Base-by-base conservation (phyloP, 1,139 yeast genomes). In the Hyphopichia wangnamkhiaoensis region DNA sequence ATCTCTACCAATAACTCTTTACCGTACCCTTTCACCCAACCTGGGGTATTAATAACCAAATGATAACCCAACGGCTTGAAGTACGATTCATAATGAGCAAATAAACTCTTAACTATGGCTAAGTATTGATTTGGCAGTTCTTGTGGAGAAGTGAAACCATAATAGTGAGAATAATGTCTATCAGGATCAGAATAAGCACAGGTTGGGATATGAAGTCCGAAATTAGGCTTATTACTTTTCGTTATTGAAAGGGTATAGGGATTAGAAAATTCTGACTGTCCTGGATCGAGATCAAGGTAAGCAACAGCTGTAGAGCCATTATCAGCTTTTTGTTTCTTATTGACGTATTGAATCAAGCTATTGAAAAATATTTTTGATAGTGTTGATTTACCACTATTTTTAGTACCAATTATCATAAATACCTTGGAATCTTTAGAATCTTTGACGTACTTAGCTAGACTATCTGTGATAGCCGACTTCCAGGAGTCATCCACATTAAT, bases 1-100 rank as follows among this genome's bases (percentile, higher is more conserved):
- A 89, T 63, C 13, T 73, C 65, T 13, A 63, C 64, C 16, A 88
- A 65, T 8, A 91, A 61, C 40, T 82, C 84, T 27, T 83, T 71
- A 0, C 98, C 98, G 44, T 80, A 81, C 0, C 98, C 98, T 59
- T 86, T 87, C 19, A 90, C 77, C 97, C 97, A 91, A 0, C 98
- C 97, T 0, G 97, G 95, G 0, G 94, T 80, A 51, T 91, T 91
- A 3, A 91, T 72, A 1, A 93, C 59, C 10, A 90, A 62, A 8
- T 76, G 71, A 17, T 72, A 63, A 33, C 68, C 67, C 15, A 47
- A 45, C 1, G 54, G 49, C 33, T 63, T 56, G 32, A 63, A 54
- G 9, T 49, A 41, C 3, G 15, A 14, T 4, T 34, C 13, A 43
- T 69, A 79, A 19, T 50, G 47, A 1, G 53, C 45, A 14, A 77